Conservation (phyloP, 2,329 filamentous ascomycete genomes). For the Xylaria sp. region DNA sequence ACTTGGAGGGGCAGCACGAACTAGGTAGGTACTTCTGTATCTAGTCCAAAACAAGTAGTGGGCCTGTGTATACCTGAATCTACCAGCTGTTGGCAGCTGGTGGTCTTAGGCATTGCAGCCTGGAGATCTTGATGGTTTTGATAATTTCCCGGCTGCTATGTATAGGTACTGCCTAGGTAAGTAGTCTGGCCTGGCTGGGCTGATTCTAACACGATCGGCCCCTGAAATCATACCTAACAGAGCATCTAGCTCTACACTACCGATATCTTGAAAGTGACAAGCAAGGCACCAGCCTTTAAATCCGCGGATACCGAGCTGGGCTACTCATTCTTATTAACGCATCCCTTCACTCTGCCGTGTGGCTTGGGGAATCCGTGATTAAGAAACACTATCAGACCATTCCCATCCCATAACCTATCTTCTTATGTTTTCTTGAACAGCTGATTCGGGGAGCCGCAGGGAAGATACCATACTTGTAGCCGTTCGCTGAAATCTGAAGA, state of each 20-base stretch:
- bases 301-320: constrained; percentile 27
- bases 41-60: background rate
- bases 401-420: constrained; percentile 14
- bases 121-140: background rate
- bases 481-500: background rate
- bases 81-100: constrained; percentile 7
- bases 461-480: background rate
- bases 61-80: background rate
- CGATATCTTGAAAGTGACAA: background rate
- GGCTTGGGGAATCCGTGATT: background rate
- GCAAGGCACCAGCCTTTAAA: background rate
- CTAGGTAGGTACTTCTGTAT: background rate
- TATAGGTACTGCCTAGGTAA: background rate
- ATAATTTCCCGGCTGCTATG: constrained; percentile 9
- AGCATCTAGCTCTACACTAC: background rate
- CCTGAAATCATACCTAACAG: constrained; percentile 15
- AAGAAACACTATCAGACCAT: constrained; percentile 19
- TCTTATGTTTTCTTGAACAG: constrained; percentile 22
- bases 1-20: constrained; percentile 38
- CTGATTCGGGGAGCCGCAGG: constrained; percentile 23
- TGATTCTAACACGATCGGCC: constrained; percentile 32
- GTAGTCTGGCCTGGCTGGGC: constrained; percentile 19
- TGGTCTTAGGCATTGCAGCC: too few species aligned
- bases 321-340: background rate
- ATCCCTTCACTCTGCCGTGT: background rate